Base-by-base conservation (phyloP, 352 stramenopile species). In the Globisporangium sylvaticum region DNA sequence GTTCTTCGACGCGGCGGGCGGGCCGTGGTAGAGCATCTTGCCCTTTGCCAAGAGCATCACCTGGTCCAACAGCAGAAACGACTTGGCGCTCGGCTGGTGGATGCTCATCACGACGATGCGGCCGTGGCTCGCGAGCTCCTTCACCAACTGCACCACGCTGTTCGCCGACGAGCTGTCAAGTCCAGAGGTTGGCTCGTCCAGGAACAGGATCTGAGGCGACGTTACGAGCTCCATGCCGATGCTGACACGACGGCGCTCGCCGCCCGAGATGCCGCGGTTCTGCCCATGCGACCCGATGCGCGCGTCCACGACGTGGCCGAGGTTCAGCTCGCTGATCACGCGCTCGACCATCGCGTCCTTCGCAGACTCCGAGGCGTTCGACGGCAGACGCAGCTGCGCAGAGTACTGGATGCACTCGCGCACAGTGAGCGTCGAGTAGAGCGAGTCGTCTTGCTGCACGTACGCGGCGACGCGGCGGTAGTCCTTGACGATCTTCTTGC, bases 211-310 rank as follows among this genome's bases (percentile, higher is more conserved):
- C 76, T 93, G 87, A 25, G 85, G 83, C 52, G 80, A 92, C 27
- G 84, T 96, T 32, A 98, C 91, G 65, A 98, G 90, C 69, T 98
- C 93, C 81, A 97, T 97, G 32, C 91, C 93, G 69, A 98, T 98
- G 53, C 84, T 96, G 32, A 97, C 91, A 25, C 96, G 83, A 46
- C 97, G 94, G 32, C 91, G 83, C 72, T 99, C 96, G 18, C 95
- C 96, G 22, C 96, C 95, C 60, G 90, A 98, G 31, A 98, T 84
- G 20, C 96, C 96, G 60, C 96, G 94, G 7, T 86, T 74, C 0
- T 81, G 54, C 15, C 71, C 71, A 37, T 62, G 76, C 4, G 77
- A 70, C 2, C 81, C 82, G 48, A 95, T 90, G 3, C 83, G 77
- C 22, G 78, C 75, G 53, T 92, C 68, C 20, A 78, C 74, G 4